A percentile compares a stretch with the other conserved stretches of the same genome.
Conservation (phyloP, 768 basidiomycete species). For the Phlebiopsis gigantea region DNA sequence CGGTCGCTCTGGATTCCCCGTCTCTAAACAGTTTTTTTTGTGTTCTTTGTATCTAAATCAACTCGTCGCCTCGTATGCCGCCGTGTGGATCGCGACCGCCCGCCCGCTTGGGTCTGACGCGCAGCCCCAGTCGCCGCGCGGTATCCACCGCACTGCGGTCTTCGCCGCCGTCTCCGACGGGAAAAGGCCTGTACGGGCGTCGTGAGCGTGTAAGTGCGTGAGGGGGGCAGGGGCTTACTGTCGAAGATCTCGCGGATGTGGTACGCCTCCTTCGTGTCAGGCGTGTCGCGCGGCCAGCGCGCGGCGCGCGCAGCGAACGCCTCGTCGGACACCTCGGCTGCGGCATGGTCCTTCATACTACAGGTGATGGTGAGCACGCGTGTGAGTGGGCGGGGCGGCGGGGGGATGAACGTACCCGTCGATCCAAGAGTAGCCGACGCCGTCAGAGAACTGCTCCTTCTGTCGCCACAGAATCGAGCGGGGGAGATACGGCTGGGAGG, state of each 20-base stretch:
- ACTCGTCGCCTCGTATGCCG: slow-evolving; percentile 54
- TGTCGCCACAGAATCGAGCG: slow-evolving; percentile 95
- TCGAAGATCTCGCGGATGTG: slow-evolving; percentile 91
- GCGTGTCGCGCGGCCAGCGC: slow-evolving; percentile 75
- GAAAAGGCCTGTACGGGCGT: slow-evolving; percentile 42
- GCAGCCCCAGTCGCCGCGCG: slow-evolving; percentile 96
- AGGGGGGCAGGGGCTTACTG: slow-evolving; percentile 18
- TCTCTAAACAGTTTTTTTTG: neutral
- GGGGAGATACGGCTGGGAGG: slow-evolving; percentile 88
- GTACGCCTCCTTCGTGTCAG: slow-evolving; percentile 97
- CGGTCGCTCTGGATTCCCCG: slow-evolving; percentile 7
- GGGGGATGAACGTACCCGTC: slow-evolving; percentile 63
- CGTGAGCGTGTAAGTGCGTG: neutral
- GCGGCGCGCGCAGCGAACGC: slow-evolving; percentile 64
- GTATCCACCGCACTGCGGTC: slow-evolving; percentile 95
- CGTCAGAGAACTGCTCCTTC: slow-evolving; percentile 99
- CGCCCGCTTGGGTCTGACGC: slow-evolving; percentile 91
- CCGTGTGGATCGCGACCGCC: slow-evolving; percentile 92
- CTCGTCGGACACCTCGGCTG: slow-evolving; percentile 71
- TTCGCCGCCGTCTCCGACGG: slow-evolving; percentile 78
- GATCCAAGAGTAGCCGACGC: slow-evolving; percentile 98
- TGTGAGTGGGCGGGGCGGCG: neutral
- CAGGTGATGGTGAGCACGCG: neutral
- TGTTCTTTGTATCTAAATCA: slow-evolving; percentile 6
- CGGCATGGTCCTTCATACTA: slow-evolving; percentile 90